Evolutionary conservation across 2,329 filamentous ascomycete species (phyloP).

Genomic region (Ophiostoma tasmaniense): DNA sequence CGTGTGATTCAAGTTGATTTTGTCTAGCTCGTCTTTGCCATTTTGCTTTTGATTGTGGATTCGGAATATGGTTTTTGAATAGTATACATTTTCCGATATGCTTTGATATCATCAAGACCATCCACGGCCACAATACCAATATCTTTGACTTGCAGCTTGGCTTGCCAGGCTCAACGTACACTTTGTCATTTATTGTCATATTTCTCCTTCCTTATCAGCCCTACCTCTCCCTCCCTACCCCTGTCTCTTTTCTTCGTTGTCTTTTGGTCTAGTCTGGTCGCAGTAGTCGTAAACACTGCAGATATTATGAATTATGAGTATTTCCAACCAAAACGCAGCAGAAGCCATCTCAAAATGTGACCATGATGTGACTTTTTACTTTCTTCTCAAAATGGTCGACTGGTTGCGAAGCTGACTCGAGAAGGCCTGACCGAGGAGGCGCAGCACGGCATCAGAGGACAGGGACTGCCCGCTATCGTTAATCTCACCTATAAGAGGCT

Average conservation of each 20-base stretch:
- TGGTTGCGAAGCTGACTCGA: not conserved
- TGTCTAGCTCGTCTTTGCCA: not conserved
- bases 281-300: not conserved
- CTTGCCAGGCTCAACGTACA: not conserved
- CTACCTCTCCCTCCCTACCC: not conserved
- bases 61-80: not conserved
- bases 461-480: not conserved
- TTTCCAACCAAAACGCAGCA: not conserved
- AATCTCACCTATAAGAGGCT: not conserved
- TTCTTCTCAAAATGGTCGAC: not conserved
- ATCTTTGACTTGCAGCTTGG: not conserved
- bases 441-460: not conserved
- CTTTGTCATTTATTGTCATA: not conserved
- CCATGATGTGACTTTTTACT: not conserved
- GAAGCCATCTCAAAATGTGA: not conserved
- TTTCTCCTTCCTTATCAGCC: not conserved
- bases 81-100: not conserved
- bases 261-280: not conserved
- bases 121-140: not conserved
- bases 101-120: not conserved
- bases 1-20: not conserved
- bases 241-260: not conserved
- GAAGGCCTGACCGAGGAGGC: not conserved
- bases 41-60: not conserved
- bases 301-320: constrained; percentile 1